Evolutionary conservation across 1,139 yeast species (phyloP).

Genomic region (Debaryomyces nepalensis): DNA sequence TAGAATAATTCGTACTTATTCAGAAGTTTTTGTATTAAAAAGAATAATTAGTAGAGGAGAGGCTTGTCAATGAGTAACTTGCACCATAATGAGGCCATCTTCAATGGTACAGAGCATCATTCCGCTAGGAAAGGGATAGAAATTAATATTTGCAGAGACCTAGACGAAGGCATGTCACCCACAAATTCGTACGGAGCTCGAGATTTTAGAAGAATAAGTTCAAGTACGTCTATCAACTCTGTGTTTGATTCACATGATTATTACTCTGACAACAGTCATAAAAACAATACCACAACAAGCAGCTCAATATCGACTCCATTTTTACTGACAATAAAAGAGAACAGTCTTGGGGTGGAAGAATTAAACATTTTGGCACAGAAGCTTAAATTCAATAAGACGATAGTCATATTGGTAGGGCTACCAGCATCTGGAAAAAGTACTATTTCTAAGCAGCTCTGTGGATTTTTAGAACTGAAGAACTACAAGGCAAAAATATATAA

Average conservation of each 20-base stretch:
- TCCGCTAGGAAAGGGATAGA: not conserved
- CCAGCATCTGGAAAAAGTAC: conserved; percentile 79
- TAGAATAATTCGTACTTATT: no score
- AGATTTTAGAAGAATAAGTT: conserved; percentile 19
- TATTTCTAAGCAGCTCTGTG: conserved; percentile 54
- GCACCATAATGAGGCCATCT: not conserved
- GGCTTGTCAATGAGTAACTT: not conserved
- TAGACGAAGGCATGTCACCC: not conserved
- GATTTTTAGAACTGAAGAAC: conserved; percentile 38
- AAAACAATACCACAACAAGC: conserved; percentile 1
- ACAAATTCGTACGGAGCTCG: conserved; percentile 1
- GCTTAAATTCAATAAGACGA: conserved; percentile 22
- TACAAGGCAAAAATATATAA: conserved; percentile 48
- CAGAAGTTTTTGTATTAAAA: no score
- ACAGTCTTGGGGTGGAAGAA: conserved; percentile 1
- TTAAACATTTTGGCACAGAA: conserved; percentile 2
- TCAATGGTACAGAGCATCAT: not conserved
- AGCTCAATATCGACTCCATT: conserved; percentile 1
- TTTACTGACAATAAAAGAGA: not conserved
- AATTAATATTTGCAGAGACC: conserved; percentile 2
- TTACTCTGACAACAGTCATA: not conserved
- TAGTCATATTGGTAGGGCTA: conserved; percentile 62
- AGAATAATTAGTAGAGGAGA: not conserved
- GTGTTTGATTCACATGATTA: conserved; percentile 25
- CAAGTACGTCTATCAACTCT: conserved; percentile 33